Conservation (phyloP, 495 filamentous ascomycete species). For the Annulohypoxylon moriforme region DNA sequence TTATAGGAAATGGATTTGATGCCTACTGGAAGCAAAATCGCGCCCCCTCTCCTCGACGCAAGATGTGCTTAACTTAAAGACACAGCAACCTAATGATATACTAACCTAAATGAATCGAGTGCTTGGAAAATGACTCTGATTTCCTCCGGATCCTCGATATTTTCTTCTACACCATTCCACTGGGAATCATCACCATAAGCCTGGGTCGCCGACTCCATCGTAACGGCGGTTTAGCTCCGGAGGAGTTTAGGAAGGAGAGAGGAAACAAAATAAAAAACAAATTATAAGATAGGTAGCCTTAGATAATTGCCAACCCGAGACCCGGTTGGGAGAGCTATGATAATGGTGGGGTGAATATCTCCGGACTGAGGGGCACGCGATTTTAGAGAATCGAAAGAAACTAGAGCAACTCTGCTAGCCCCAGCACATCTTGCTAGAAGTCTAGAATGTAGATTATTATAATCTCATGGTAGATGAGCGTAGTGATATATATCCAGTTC, state of each 20-base stretch:
- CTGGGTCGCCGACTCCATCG: slow-evolving; percentile 30
- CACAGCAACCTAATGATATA: slow-evolving; percentile 47
- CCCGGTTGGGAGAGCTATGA: slow-evolving; percentile 11
- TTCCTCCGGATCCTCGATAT: slow-evolving; percentile 79
- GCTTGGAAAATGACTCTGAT: slow-evolving; percentile 77
- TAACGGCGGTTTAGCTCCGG: background rate
- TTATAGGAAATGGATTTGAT: slow-evolving; percentile 22
- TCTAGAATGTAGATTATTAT: slow-evolving; percentile 1
- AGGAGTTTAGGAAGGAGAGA: slow-evolving; percentile 3
- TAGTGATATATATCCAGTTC: background rate
- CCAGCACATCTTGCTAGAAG: slow-evolving; percentile 23
- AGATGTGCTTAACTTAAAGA: slow-evolving; percentile 31
- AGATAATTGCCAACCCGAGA: slow-evolving; percentile 22
- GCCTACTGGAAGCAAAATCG: slow-evolving; percentile 38
- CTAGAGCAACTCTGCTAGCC: slow-evolving; percentile 3
- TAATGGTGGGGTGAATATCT: slow-evolving; percentile 26
- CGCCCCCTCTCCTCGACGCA: slow-evolving; percentile 23
- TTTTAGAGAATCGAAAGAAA: slow-evolving; percentile 8
- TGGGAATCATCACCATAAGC: slow-evolving; percentile 46
- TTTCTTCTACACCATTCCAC: slow-evolving; percentile 70
- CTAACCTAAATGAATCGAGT: slow-evolving; percentile 88
- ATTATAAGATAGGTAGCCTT: slow-evolving; percentile 10
- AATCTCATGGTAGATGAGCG: slow-evolving; percentile 6
- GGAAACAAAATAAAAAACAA: background rate
- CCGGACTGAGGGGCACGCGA: slow-evolving; percentile 38